Base-by-base conservation (phyloP, 768 basidiomycete species). In the Clitopilus hobsonii region DNA sequence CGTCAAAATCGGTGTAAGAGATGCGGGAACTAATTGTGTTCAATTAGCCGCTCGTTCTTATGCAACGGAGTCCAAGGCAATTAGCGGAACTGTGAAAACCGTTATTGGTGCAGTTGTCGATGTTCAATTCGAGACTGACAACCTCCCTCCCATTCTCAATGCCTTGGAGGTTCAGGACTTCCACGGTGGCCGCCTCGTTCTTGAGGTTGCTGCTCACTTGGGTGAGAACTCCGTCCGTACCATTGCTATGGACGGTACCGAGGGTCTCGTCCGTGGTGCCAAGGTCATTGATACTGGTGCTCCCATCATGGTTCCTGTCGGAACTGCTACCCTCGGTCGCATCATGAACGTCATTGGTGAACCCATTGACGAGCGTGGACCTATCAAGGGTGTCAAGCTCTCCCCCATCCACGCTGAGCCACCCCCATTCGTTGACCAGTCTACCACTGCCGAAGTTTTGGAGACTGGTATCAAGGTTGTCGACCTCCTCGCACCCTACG, bases 281-380 rank as follows among this genome's bases (percentile, higher is more conserved):
- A 94, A 87, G 79, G 97, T 98, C 67, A 68, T 97, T 67, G 97
- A 98, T 76, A 97, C 96, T 32, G 97, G 97, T 70, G 79, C 88
- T 51, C 97, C 97, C 73, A 99, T 99, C 75, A 81, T 82, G 75
- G 92, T 99, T 60, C 97, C 97, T 63, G 97, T 99, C 67, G 97
- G 97, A 60, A 84, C 84, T 58, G 92, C 83, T 56, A 95, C 92
- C 55, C 88, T 99, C 56, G 97, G 97, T 50, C 94, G 97, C 68
- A 99, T 99, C 83, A 98, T 99, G 94, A 99, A 98, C 76, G 97
- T 99, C 75, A 98, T 99, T 76, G 97, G 97, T 67, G 95, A 98
- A 73, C 94, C 97, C 69, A 98, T 99, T 71, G 97, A 99, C 75
- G 95, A 98, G 74, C 94, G 97, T 78, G 97, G 97, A 57, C 95